These are phyloP conservation scores for Epicoccum sorghinum DNA, from an alignment of 2,329 filamentous ascomycete species.

Conservation along the genomic window DNA sequence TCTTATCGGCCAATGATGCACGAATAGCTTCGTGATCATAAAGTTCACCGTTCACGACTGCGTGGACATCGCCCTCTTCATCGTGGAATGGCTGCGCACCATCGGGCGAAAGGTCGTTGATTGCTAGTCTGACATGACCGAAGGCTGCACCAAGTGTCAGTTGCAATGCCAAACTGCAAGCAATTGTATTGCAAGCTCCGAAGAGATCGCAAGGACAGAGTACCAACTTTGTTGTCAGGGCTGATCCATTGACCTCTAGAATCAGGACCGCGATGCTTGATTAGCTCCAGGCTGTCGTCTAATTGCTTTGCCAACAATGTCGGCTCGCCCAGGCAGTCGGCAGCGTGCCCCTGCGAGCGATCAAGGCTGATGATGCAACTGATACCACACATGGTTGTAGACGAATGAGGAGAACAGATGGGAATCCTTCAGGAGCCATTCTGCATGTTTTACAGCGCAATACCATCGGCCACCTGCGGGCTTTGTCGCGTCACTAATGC, in stretches of 20 bases:
- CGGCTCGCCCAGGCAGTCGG: neutral
- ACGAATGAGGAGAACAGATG: neutral
- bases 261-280: conserved; percentile 56
- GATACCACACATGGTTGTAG: conserved; percentile 14
- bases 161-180: neutral
- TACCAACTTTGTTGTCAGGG: conserved; percentile 50
- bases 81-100: conserved; percentile 31
- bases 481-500: conserved; percentile 10
- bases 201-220: conserved; percentile 12
- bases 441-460: neutral
- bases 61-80: conserved; percentile 51
- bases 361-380: conserved; percentile 14
- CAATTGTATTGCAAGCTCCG: neutral
- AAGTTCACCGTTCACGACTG: conserved; percentile 64
- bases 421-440: conserved; percentile 1
- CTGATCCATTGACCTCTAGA: conserved; percentile 53
- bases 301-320: conserved; percentile 12
- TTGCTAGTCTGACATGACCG: conserved; percentile 30
- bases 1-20: conserved; percentile 34
- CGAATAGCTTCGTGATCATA: conserved; percentile 60
- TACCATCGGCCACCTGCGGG: neutral
- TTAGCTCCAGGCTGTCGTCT: conserved; percentile 22
- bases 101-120: conserved; percentile 27
- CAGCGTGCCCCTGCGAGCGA: conserved; percentile 2
- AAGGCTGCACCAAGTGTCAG: conserved; percentile 19